A percentile compares a stretch with the other conserved stretches of the same genome.
These are phyloP conservation scores for Arachis hypogaea DNA, from an alignment of 306 rosid genomes.

Conservation along the genomic window DNA sequence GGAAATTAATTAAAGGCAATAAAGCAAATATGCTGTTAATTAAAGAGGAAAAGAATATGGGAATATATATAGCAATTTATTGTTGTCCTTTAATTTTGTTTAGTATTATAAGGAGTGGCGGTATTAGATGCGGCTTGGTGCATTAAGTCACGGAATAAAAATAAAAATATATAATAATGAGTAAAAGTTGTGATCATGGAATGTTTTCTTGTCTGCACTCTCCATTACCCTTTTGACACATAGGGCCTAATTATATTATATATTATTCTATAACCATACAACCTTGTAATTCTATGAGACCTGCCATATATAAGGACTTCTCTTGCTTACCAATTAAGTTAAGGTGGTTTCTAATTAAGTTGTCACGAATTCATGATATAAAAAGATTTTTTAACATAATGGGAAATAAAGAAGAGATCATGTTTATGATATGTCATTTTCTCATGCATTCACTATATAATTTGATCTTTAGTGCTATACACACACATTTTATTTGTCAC, in stretches of 20 bases:
- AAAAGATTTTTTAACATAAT: background rate
- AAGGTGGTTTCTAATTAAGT: background rate
- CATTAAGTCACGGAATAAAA: slow-evolving; percentile 18
- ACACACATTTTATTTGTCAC: no score
- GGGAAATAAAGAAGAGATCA: background rate
- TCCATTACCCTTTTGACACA: slow-evolving; percentile 17
- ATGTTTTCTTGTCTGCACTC: slow-evolving; percentile 27
- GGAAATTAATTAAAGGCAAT: background rate
- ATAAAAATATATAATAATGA: background rate
- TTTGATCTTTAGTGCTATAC: no score
- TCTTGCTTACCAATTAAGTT: slow-evolving; percentile 5
- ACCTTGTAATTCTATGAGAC: background rate
- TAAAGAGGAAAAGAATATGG: slow-evolving; percentile 1
- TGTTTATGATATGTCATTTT: background rate
- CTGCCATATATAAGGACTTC: background rate
- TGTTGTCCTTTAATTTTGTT: background rate
- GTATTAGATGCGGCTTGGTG: slow-evolving; percentile 44
- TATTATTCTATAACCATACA: slow-evolving; percentile 28
- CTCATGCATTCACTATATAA: background rate
- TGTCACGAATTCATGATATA: background rate
- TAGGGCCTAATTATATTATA: background rate
- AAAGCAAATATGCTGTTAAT: background rate
- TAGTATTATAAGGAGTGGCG: slow-evolving; percentile 10
- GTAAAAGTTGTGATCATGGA: background rate
- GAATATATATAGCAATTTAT: no score